Conservation (phyloP, 176 grass and related monocot genomes). For the Neostapfia colusana region DNA sequence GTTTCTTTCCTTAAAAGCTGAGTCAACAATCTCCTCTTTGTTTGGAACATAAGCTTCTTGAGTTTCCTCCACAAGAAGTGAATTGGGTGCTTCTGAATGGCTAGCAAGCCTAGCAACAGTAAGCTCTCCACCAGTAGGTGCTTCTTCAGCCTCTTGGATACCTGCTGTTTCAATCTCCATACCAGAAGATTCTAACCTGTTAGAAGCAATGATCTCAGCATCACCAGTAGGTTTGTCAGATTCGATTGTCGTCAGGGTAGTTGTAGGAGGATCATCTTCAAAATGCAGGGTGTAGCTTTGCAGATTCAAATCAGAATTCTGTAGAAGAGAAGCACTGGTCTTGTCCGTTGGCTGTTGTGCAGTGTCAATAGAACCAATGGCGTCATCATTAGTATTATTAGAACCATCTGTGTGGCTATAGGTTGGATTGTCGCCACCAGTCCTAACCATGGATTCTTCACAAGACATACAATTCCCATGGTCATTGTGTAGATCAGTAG, state of each 20-base stretch:
- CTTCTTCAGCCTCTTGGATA: constrained; percentile 4
- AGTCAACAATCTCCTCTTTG: not conserved
- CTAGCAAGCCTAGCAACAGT: not conserved
- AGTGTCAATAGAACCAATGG: not conserved
- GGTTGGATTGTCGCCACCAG: constrained; percentile 5
- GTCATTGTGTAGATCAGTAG: constrained; percentile 32
- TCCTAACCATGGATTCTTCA: constrained; percentile 9
- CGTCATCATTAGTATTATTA: not conserved
- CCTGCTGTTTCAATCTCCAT: constrained; percentile 10
- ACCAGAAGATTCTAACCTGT: constrained; percentile 27
- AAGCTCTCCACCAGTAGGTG: constrained; percentile 9
- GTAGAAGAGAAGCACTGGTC: not conserved
- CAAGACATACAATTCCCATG: constrained; percentile 13
- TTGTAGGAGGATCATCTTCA: constrained; percentile 30
- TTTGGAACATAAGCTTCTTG: constrained; percentile 9
- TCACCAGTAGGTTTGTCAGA: constrained; percentile 12
- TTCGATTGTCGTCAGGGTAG: not conserved
- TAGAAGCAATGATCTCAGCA: constrained; percentile 14
- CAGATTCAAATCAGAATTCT: constrained; percentile 20
- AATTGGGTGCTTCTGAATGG: not conserved
- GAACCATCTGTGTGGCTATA: not conserved
- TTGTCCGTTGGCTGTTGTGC: not conserved
- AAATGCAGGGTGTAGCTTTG: constrained; percentile 22
- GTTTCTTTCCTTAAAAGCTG: not conserved
- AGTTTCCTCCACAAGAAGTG: constrained; percentile 12